These are phyloP conservation scores for Solanum pennellii DNA, from an alignment of 257 asterid species.

Conservation along the genomic window DNA sequence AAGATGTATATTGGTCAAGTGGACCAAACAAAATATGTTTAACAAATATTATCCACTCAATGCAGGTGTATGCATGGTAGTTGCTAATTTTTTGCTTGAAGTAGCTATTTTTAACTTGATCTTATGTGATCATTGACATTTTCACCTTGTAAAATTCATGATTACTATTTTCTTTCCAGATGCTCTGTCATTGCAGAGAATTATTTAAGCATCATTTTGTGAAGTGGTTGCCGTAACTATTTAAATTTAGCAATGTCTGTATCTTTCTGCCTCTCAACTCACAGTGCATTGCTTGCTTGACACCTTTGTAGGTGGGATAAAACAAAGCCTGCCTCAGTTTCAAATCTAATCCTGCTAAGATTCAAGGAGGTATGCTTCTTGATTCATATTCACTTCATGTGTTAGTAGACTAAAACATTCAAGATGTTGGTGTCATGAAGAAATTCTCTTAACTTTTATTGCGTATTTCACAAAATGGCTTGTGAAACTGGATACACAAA, in stretches of 20 bases:
- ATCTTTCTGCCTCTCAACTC: neutral
- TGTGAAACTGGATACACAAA: neutral
- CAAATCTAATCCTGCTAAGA: conserved; percentile 77
- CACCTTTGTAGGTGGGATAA: conserved; percentile 70
- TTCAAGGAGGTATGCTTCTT: conserved; percentile 60
- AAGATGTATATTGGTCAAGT: neutral
- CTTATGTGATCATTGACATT: neutral
- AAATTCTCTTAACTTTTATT: neutral
- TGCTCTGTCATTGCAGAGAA: neutral
- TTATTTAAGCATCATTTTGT: neutral
- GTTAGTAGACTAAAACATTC: neutral
- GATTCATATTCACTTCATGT: neutral
- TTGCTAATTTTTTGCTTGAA: neutral
- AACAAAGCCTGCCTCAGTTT: conserved; percentile 63
- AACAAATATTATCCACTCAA: neutral
- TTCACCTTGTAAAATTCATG: neutral
- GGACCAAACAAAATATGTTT: neutral
- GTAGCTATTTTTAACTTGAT: neutral
- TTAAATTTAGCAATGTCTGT: neutral
- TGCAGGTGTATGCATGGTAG: neutral
- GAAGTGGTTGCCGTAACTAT: neutral
- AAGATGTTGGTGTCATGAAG: neutral
- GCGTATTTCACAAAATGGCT: neutral
- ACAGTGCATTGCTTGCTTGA: neutral
- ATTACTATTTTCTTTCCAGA: neutral